phyloP scores from a whole-genome alignment of 2,329 filamentous ascomycete species.

The Cladophialophora yegresii region DNA sequence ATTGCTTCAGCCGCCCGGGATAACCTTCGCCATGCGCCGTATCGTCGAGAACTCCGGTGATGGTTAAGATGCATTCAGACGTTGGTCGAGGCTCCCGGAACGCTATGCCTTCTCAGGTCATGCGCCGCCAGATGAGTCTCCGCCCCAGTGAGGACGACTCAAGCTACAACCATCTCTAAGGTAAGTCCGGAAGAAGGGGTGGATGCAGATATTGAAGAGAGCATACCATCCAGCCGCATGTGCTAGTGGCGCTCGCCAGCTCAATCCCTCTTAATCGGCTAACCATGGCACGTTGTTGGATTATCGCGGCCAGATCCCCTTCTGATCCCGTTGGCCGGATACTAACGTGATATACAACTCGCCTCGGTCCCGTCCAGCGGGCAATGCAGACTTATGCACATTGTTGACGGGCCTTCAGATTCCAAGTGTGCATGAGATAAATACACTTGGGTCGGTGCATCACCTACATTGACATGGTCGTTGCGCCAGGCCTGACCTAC shows the following conservation, averaged over 20 bases:
- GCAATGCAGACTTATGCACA: not conserved
- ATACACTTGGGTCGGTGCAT: not conserved
- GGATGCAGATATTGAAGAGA: not conserved
- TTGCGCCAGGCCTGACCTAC: slow-evolving; percentile 11
- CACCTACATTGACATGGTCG: not conserved
- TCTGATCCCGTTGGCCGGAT: not conserved
- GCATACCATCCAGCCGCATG: slow-evolving; percentile 2
- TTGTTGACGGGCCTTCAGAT: not conserved
- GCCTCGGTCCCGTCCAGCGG: slow-evolving; percentile 1
- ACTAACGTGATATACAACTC: slow-evolving; percentile 22
- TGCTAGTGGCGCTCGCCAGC: slow-evolving; percentile 9
- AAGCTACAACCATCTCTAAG: not conserved
- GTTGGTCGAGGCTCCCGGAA: not conserved
- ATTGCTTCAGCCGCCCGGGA: slow-evolving; percentile 9
- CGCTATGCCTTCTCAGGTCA: not conserved
- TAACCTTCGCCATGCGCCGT: slow-evolving; percentile 6
- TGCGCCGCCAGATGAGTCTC: slow-evolving; percentile 7
- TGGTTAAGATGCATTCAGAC: not conserved
- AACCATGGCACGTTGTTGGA: not conserved
- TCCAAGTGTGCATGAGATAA: not conserved
- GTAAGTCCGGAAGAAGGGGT: not conserved
- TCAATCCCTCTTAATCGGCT: slow-evolving; percentile 13
- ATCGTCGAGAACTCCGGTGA: slow-evolving; percentile 2
- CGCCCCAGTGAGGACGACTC: not conserved
- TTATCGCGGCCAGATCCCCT: slow-evolving; percentile 4